phyloP scores from a whole-genome alignment of 169 alveolate genomes.

The Plasmodium relictum region DNA sequence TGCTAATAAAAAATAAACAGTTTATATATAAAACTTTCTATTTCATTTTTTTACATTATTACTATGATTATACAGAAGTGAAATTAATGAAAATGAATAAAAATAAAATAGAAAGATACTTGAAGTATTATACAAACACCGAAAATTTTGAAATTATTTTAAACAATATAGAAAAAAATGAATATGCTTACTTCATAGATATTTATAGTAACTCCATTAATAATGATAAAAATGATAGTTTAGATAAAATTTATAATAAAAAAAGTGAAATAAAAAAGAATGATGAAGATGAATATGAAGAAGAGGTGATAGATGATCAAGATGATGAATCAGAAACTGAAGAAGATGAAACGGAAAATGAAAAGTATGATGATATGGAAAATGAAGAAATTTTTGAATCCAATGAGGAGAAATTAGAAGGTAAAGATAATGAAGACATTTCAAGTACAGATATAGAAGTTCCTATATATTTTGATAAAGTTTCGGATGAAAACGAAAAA shows the following conservation, averaged over 20 bases:
- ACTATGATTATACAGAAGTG: conserved; percentile 45
- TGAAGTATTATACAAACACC: conserved; percentile 44
- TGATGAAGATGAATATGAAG: conserved; percentile 1
- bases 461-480: background rate
- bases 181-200: conserved; percentile 40
- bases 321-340: background rate
- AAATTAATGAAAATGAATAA: conserved; percentile 62
- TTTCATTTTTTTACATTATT: conserved; percentile 71
- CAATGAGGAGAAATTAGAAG: background rate
- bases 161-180: conserved; percentile 57
- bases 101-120: conserved; percentile 21
- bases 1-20: conserved; percentile 44
- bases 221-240: background rate
- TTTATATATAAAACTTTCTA: conserved; percentile 60
- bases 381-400: background rate
- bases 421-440: no score
- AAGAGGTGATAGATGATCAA: conserved; percentile 1
- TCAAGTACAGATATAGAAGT: no score
- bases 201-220: conserved; percentile 24
- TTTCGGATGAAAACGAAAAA: background rate
- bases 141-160: conserved; percentile 45
- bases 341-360: background rate
- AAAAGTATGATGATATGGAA: background rate
- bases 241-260: background rate
- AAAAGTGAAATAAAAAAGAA: background rate